Evolutionary conservation across 1,284 basidiomycete species (phyloP).

Genomic region (Neonothopanus nambi): DNA sequence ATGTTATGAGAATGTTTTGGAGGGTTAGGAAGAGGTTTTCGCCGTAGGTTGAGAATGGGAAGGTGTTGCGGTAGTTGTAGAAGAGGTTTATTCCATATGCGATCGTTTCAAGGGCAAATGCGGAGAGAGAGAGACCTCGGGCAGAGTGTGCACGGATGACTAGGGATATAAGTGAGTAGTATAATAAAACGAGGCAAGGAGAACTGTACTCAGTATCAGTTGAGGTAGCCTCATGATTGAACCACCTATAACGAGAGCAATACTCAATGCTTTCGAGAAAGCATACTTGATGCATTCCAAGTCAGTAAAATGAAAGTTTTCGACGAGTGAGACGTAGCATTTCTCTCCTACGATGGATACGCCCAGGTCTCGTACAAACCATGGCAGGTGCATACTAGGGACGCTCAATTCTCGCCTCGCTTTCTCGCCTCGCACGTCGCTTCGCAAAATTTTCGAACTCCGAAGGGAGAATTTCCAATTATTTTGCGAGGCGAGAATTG

Average conservation of each 20-base stretch:
- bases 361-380: constrained; percentile 80
- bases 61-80: constrained; percentile 83
- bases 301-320: constrained; percentile 83
- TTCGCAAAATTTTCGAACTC: too few species aligned
- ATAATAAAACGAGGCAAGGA: background rate
- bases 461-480: too few species aligned
- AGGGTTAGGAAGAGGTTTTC: constrained; percentile 88
- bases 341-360: constrained; percentile 84
- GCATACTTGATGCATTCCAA: constrained; percentile 87
- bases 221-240: constrained; percentile 97
- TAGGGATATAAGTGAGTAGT: constrained; percentile 23
- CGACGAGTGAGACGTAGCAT: constrained; percentile 90
- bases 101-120: constrained; percentile 85
- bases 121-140: constrained; percentile 78
- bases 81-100: constrained; percentile 84
- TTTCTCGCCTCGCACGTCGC: too few species aligned
- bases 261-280: constrained; percentile 88
- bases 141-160: constrained; percentile 71
- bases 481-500: too few species aligned
- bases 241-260: constrained; percentile 92
- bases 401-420: too few species aligned
- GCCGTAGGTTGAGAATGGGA: constrained; percentile 95
- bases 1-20: constrained; percentile 67
- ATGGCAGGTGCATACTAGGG: too few species aligned
- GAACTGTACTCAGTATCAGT: constrained; percentile 66